Conservation (phyloP, 2,329 filamentous ascomycete genomes). For the Elsinoe batatas region DNA sequence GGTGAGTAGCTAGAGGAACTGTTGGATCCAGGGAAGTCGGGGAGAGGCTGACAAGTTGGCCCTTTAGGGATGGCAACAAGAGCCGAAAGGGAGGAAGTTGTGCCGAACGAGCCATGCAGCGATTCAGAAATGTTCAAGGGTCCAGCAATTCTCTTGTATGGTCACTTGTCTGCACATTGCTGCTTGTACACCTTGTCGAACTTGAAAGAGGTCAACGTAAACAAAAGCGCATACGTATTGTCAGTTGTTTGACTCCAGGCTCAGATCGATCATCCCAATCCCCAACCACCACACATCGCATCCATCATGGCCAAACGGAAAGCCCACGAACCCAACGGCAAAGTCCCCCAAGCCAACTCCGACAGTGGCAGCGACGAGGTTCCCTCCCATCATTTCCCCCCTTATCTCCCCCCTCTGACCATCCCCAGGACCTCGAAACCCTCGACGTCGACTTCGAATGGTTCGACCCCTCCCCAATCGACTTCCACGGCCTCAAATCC, state of each 20-base stretch:
- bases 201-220: too few species aligned
- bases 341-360: slow-evolving; percentile 29
- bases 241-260: background rate
- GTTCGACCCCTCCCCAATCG: slow-evolving; percentile 89
- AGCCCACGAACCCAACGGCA: slow-evolving; percentile 37
- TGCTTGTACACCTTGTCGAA: too few species aligned
- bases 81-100: too few species aligned
- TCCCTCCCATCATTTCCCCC: background rate
- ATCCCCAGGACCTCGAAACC: slow-evolving; percentile 68
- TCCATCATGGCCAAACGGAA: slow-evolving; percentile 43
- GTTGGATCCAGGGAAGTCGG: too few species aligned
- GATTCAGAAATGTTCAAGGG: too few species aligned
- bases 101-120: too few species aligned
- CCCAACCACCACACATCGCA: background rate
- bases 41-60: too few species aligned
- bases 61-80: too few species aligned
- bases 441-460: slow-evolving; percentile 97
- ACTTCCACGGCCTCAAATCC: slow-evolving; percentile 90
- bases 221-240: background rate
- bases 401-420: slow-evolving; percentile 4
- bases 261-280: too few species aligned
- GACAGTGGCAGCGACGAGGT: slow-evolving; percentile 26
- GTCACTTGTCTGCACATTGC: too few species aligned
- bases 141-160: too few species aligned
- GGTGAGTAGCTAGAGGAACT: too few species aligned